Percentiles rank a stretch among this genome's conserved stretches.
These are phyloP conservation scores for Globisporangium yorkense DNA, from an alignment of 352 stramenopile species.

Conservation along the genomic window DNA sequence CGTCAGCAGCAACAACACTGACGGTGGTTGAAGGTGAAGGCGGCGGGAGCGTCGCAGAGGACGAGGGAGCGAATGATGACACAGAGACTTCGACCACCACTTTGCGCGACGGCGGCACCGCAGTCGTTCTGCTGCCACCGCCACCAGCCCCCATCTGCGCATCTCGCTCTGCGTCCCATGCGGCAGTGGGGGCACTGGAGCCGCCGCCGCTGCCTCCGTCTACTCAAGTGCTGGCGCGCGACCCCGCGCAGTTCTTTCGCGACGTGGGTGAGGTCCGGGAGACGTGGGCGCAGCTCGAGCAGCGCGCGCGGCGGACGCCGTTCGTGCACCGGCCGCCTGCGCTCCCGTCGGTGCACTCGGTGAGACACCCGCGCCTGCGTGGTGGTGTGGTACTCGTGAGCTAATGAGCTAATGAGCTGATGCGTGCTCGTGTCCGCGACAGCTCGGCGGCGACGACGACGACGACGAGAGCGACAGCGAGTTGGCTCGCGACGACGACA, in stretches of 20 bases:
- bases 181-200: neutral
- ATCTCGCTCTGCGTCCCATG: neutral
- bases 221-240: neutral
- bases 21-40: neutral
- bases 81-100: neutral
- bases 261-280: constrained; percentile 37
- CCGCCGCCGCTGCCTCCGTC: neutral
- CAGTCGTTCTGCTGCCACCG: neutral
- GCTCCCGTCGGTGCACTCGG: constrained; percentile 42
- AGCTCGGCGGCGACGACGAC: constrained; percentile 12
- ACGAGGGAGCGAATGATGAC: neutral
- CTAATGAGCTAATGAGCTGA: neutral
- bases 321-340: constrained; percentile 36
- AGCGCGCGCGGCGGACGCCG: constrained; percentile 36
- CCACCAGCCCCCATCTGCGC: neutral
- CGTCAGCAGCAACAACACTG: neutral
- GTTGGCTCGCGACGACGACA: neutral
- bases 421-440: neutral
- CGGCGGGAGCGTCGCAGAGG: neutral
- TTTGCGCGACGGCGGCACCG: neutral
- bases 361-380: neutral
- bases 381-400: constrained; percentile 9
- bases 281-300: constrained; percentile 60
- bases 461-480: constrained; percentile 8
- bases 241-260: constrained; percentile 26